A percentile compares a stretch with the other conserved stretches of the same genome.
These are phyloP conservation scores for Kazachstania sp. DNA, from an alignment of 1,139 yeast species.

Conservation along the genomic window DNA sequence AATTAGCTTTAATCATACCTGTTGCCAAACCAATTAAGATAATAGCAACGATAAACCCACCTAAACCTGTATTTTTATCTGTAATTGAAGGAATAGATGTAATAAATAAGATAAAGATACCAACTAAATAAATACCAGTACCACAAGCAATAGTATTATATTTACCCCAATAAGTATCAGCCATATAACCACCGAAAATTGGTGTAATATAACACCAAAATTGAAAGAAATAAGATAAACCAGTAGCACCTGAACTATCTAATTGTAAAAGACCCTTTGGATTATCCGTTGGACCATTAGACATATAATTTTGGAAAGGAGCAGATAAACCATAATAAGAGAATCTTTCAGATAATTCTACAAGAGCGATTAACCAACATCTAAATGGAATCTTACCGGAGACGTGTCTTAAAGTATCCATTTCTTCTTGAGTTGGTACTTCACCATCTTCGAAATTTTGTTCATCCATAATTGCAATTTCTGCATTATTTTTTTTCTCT, in stretches of 20 bases:
- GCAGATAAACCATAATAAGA: conserved; percentile 75
- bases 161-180: conserved; percentile 70
- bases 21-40: conserved; percentile 68
- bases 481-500: conserved; percentile 1
- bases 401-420: conserved; percentile 24
- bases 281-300: conserved; percentile 40
- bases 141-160: conserved; percentile 59
- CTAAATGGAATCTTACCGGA: conserved; percentile 24
- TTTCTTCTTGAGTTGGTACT: conserved; percentile 27
- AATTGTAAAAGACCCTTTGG: conserved; percentile 52
- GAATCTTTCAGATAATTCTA: conserved; percentile 76
- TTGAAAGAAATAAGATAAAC: conserved; percentile 66
- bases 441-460: conserved; percentile 14
- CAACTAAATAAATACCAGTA: conserved; percentile 51
- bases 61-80: conserved; percentile 34
- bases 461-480: conserved; percentile 2
- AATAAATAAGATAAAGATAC: conserved; percentile 56
- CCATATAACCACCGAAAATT: conserved; percentile 63
- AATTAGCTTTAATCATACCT: conserved; percentile 75
- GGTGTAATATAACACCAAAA: conserved; percentile 83
- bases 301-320: conserved; percentile 74
- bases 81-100: conserved; percentile 65
- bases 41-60: conserved; percentile 43
- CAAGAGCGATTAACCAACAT: conserved; percentile 68
- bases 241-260: conserved; percentile 61